Conservation (phyloP, 305 asterid genomes). For the Plantago lanceolata region DNA sequence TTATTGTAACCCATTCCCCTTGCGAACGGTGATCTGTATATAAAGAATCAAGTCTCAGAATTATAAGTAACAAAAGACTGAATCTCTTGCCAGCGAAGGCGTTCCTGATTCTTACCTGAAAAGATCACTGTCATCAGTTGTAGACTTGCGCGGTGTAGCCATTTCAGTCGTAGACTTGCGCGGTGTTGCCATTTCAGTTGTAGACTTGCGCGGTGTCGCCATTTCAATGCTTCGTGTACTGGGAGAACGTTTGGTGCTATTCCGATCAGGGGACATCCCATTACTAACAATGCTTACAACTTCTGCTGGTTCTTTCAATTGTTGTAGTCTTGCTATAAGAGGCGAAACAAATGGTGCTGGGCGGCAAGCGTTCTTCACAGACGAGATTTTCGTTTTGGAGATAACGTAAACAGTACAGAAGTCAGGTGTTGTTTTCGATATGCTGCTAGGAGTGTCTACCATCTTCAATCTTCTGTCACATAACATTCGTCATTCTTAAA, state of each 20-base stretch:
- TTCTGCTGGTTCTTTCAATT: conserved; percentile 33
- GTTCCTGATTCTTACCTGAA: conserved; percentile 31
- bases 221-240: conserved; percentile 41
- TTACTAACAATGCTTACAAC: not conserved
- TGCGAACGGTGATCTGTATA: conserved; percentile 53
- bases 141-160: conserved; percentile 38
- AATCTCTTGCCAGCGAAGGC: conserved; percentile 5
- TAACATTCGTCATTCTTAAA: not conserved
- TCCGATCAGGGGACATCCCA: conserved; percentile 31
- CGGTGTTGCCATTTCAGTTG: conserved; percentile 36
- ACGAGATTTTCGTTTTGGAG: conserved; percentile 68
- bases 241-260: conserved; percentile 27
- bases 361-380: conserved; percentile 69
- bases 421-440: conserved; percentile 73
- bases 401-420: conserved; percentile 84
- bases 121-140: conserved; percentile 35
- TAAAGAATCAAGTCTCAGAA: not conserved
- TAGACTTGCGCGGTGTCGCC: conserved; percentile 38
- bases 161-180: conserved; percentile 39
- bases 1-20: conserved; percentile 37
- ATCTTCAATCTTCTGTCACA: conserved; percentile 62
- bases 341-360: conserved; percentile 72
- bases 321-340: conserved; percentile 42
- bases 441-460: conserved; percentile 53
- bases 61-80: not conserved